These are phyloP conservation scores for Tubosaeta brunneosetosa DNA, from an alignment of 768 basidiomycete species.

Conservation along the genomic window DNA sequence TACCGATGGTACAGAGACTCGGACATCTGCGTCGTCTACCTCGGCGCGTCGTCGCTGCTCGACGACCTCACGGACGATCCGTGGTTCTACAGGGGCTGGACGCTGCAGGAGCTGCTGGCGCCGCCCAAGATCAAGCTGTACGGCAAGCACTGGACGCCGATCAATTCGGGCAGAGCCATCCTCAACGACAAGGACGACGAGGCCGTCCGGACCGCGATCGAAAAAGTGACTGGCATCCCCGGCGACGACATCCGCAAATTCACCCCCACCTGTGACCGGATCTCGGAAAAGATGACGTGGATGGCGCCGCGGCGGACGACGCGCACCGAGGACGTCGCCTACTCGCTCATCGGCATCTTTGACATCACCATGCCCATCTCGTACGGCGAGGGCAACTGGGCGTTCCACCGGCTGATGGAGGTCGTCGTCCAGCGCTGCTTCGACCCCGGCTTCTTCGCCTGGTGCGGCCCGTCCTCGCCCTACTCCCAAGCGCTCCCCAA, in stretches of 20 bases:
- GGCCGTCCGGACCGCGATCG: not conserved
- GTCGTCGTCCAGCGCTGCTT: not conserved
- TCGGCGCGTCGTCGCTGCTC: not conserved
- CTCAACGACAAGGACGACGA: slow-evolving; percentile 3
- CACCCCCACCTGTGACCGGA: not conserved
- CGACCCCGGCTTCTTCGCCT: slow-evolving; percentile 1
- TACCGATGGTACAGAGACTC: slow-evolving; percentile 5
- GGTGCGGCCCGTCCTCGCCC: not conserved
- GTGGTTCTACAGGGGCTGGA: slow-evolving; percentile 6
- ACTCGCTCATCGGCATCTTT: slow-evolving; percentile 5
- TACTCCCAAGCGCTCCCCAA: not conserved
- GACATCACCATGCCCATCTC: slow-evolving; percentile 3
- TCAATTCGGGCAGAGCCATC: not conserved
- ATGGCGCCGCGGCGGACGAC: not conserved
- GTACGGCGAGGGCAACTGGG: not conserved
- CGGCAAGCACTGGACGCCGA: slow-evolving; percentile 1
- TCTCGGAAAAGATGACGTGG: slow-evolving; percentile 7
- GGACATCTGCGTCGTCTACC: not conserved
- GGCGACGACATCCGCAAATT: slow-evolving; percentile 1
- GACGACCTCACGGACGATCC: slow-evolving; percentile 1
- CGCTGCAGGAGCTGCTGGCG: slow-evolving; percentile 3
- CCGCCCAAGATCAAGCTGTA: not conserved
- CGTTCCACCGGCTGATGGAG: slow-evolving; percentile 1
- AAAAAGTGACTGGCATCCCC: not conserved
- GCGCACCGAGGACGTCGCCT: slow-evolving; percentile 1